Conservation (phyloP, 805 yeast genomes). For the Lachancea sp. region DNA sequence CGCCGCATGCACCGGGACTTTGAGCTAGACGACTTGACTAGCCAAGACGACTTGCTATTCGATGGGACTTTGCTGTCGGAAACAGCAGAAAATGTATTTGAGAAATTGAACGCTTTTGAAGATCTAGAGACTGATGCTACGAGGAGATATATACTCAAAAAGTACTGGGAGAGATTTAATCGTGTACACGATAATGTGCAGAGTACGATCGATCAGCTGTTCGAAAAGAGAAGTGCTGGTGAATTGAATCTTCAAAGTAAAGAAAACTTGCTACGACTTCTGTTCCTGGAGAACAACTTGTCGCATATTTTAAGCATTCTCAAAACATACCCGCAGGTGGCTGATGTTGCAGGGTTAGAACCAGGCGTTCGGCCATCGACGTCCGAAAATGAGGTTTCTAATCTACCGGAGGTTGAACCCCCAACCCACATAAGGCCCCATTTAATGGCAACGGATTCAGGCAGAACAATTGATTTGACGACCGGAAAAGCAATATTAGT, state of each 20-base stretch:
- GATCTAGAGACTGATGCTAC: conserved; percentile 35
- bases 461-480: conserved; percentile 52
- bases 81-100: conserved; percentile 61
- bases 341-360: conserved; percentile 12
- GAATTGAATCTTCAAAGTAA: conserved; percentile 61
- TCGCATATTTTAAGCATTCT: conserved; percentile 44
- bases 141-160: conserved; percentile 35
- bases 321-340: conserved; percentile 23
- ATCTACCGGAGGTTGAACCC: conserved; percentile 5
- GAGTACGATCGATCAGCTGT: conserved; percentile 48
- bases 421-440: conserved; percentile 43
- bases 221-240: conserved; percentile 48
- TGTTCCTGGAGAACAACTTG: conserved; percentile 64
- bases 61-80: conserved; percentile 72
- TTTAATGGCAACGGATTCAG: conserved; percentile 62
- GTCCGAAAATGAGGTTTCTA: conserved; percentile 12
- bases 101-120: conserved; percentile 31
- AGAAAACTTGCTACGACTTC: conserved; percentile 63
- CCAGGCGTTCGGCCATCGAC: conserved; percentile 18
- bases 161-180: conserved; percentile 38
- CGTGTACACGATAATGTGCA: conserved; percentile 36
- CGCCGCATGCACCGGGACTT: conserved; percentile 47
- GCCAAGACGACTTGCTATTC: conserved; percentile 57
- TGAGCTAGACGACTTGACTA: conserved; percentile 31
- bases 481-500: conserved; percentile 70